Percentiles rank a stretch among this genome's conserved stretches.
These are phyloP conservation scores for Exophiala viscosa DNA, from an alignment of 2,329 filamentous ascomycete genomes.

Conservation along the genomic window DNA sequence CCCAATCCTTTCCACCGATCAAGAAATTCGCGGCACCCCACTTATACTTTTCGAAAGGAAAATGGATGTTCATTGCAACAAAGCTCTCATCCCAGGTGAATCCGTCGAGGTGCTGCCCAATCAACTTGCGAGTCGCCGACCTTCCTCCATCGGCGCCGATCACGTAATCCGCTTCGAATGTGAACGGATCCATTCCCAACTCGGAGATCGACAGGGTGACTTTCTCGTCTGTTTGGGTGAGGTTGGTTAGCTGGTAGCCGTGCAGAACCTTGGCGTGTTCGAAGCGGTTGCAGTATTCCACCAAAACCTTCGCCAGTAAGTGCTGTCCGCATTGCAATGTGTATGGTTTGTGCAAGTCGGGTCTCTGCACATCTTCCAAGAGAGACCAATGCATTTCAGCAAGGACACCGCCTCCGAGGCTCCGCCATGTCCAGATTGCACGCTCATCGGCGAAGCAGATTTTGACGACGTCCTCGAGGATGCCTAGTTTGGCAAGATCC, in stretches of 20 bases:
- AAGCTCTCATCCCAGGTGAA: background rate
- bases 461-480: background rate
- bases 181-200: background rate
- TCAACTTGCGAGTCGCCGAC: background rate
- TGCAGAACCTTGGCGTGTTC: background rate
- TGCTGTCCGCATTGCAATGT: background rate
- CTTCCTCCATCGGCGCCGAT: background rate
- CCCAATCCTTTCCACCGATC: slow-evolving; percentile 23
- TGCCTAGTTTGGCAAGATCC: background rate
- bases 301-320: background rate
- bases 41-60: slow-evolving; percentile 9
- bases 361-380: background rate
- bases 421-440: background rate
- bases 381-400: background rate
- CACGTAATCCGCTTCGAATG: background rate
- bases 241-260: background rate
- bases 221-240: background rate
- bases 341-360: background rate
- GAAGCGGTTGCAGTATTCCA: background rate
- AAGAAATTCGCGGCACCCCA: slow-evolving; percentile 7
- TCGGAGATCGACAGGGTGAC: background rate
- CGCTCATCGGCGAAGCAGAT: background rate
- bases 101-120: background rate
- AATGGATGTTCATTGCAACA: slow-evolving; percentile 10
- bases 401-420: background rate